Base-by-base conservation (phyloP, 768 basidiomycete genomes). In the Phylloporus rhodoxanthus region DNA sequence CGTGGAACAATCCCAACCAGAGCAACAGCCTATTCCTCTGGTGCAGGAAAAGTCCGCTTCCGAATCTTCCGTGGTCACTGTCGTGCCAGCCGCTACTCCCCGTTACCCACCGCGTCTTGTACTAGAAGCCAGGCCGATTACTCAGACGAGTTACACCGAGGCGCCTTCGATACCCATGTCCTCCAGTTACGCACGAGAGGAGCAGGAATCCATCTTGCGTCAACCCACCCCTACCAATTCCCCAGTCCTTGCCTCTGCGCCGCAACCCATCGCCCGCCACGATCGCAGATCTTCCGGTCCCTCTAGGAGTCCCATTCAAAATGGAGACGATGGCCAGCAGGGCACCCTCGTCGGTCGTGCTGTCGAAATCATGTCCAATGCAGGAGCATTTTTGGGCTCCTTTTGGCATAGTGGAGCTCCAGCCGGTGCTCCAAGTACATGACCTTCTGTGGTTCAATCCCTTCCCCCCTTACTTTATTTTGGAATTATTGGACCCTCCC, bases 301-400 rank as follows among this genome's bases (percentile, higher is more conserved):
- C 20, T 61, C 61, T 26, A 54, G 54, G 20, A 67, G 66, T 49
- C 66, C 66, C 19, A 51, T 44, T 5, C 59, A 65, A 57, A 40
- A 49, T 30, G 56, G 51, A 38, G 64, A 61, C 32, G 58, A 64
- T 15, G 62, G 66, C 33, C 65, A 65, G 52, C 65, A 62, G 19
- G 75, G 71, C 5, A 76, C 72, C 32, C 68, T 84, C 19, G 78
- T 79, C 20, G 76, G 78, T 14, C 72, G 79, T 42, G 82, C 90
- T 20, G 87, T 84, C 17, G 88, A 85, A 46, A 87, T 93, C 34
- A 85, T 92, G 50, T 83, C 80, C 38, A 82, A 77, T 45, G 91
- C 91, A 2, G 83, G 87, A 17, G 86, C 87, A 38, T 82, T 85
- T 57, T 61, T 92, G 17, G 86, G 88, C 19, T 70, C 76, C 19